Percentiles rank a stretch among this genome's conserved stretches.
phyloP scores from a whole-genome alignment of 106 monocot genomes.

The Dioscorea zingiberensis region DNA sequence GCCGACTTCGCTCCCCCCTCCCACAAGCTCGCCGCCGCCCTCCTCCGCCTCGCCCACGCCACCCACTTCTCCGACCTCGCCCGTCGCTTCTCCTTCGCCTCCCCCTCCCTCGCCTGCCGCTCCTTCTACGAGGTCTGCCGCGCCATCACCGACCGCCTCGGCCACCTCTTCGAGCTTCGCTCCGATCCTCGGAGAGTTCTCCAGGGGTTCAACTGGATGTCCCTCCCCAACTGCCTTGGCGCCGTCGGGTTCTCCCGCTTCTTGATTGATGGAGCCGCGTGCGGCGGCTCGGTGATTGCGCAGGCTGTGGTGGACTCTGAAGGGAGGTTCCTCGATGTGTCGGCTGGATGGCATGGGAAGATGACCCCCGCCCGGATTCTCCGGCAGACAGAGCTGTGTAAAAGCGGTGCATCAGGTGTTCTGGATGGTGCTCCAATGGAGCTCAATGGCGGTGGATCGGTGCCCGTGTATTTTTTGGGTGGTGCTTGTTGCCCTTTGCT shows the following conservation, averaged over 20 bases:
- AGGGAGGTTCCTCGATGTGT: constrained; percentile 72
- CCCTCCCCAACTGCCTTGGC: constrained; percentile 67
- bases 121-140: constrained; percentile 64
- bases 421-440: constrained; percentile 6
- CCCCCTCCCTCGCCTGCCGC: constrained; percentile 41
- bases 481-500: constrained; percentile 67
- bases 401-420: constrained; percentile 5
- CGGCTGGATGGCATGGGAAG: constrained; percentile 63
- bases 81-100: constrained; percentile 43
- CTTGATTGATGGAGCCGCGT: constrained; percentile 3
- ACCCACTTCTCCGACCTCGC: constrained; percentile 33
- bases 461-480: constrained; percentile 50
- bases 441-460: constrained; percentile 7
- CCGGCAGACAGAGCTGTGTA: constrained; percentile 30
- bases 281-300: constrained; percentile 21
- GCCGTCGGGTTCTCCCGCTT: constrained; percentile 51
- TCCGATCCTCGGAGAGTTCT: constrained; percentile 26
- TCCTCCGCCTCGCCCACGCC: constrained; percentile 72
- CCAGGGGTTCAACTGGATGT: constrained; percentile 41
- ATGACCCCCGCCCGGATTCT: constrained; percentile 57
- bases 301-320: constrained; percentile 77
- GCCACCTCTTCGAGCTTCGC: constrained; percentile 48
- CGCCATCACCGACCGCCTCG: constrained; percentile 39
- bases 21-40: constrained; percentile 63
- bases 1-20: constrained; percentile 25